Conservation (phyloP, 176 grass and related monocot species). For the Oryza brachyantha region DNA sequence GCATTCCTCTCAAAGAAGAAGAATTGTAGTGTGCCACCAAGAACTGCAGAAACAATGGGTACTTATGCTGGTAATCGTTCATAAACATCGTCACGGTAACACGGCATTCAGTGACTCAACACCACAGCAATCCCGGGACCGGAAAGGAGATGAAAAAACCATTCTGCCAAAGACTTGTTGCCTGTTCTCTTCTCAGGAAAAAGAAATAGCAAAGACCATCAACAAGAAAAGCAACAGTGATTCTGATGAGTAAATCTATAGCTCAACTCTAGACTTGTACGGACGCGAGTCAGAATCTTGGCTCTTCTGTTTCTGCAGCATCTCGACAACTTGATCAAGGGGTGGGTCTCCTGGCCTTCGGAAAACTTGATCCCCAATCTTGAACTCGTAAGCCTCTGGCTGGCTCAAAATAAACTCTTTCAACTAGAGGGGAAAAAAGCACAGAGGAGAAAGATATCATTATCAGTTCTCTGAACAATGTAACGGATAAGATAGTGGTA, state of each 20-base stretch:
- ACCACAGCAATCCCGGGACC: neutral
- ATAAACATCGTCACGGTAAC: too few species aligned
- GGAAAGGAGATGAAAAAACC: neutral
- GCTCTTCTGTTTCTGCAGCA: constrained; percentile 40
- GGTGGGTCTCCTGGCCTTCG: constrained; percentile 81
- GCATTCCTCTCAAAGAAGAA: accelerated
- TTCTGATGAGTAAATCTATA: constrained; percentile 19
- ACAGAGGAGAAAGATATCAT: neutral
- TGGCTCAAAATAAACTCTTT: constrained; percentile 82
- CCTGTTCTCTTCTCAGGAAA: neutral
- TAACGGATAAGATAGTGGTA: neutral
- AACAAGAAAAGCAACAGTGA: neutral
- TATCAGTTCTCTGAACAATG: neutral
- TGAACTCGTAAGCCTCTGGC: constrained; percentile 78
- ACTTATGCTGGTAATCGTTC: neutral
- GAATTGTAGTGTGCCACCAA: too few species aligned
- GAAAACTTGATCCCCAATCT: constrained; percentile 66
- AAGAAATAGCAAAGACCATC: neutral
- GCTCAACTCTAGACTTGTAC: constrained; percentile 33
- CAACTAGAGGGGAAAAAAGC: constrained; percentile 48
- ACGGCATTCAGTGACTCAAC: neutral
- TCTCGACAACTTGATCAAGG: constrained; percentile 61
- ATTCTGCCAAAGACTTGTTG: neutral
- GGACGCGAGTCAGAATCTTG: neutral
- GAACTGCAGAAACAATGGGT: neutral